phyloP scores from a whole-genome alignment of 306 rosid genomes.

The Vicia sativa region DNA sequence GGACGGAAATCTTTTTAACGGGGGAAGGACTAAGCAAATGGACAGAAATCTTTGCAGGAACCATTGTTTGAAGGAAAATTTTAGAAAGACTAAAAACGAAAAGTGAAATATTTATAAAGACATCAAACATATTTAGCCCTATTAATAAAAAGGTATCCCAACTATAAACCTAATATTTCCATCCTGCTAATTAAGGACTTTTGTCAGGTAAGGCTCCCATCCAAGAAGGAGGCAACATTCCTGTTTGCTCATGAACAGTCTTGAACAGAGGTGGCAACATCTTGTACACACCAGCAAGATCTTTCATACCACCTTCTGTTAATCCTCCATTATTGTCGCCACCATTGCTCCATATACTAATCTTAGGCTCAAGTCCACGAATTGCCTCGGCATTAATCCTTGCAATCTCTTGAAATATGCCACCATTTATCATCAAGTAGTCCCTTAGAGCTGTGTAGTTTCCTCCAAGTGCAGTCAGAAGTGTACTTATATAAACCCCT shows the following conservation, averaged over 20 bases:
- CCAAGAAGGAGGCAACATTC: slow-evolving; percentile 48
- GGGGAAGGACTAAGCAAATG: no score
- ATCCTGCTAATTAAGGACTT: neutral
- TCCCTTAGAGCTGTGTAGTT: slow-evolving; percentile 37
- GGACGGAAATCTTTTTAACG: no score
- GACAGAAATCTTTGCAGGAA: no score
- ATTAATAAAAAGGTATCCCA: neutral
- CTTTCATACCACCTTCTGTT: slow-evolving; percentile 14
- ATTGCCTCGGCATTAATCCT: slow-evolving; percentile 42
- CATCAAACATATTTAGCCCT: no score
- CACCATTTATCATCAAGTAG: slow-evolving; percentile 41
- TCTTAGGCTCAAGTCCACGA: slow-evolving; percentile 46
- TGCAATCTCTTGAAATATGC: slow-evolving; percentile 48
- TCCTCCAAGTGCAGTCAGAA: slow-evolving; percentile 37
- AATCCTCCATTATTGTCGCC: neutral
- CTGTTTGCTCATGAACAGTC: slow-evolving; percentile 49
- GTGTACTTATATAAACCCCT: slow-evolving; percentile 33
- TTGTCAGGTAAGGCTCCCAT: slow-evolving; percentile 37
- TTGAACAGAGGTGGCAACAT: slow-evolving; percentile 46
- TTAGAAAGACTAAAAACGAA: no score
- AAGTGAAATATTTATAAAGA: no score
- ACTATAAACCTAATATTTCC: neutral
- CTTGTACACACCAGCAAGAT: neutral
- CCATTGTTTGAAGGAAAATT: no score
- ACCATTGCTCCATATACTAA: slow-evolving; percentile 44